Base-by-base conservation (phyloP, 2,329 filamentous ascomycete species). In the Thyridium curvatum region DNA sequence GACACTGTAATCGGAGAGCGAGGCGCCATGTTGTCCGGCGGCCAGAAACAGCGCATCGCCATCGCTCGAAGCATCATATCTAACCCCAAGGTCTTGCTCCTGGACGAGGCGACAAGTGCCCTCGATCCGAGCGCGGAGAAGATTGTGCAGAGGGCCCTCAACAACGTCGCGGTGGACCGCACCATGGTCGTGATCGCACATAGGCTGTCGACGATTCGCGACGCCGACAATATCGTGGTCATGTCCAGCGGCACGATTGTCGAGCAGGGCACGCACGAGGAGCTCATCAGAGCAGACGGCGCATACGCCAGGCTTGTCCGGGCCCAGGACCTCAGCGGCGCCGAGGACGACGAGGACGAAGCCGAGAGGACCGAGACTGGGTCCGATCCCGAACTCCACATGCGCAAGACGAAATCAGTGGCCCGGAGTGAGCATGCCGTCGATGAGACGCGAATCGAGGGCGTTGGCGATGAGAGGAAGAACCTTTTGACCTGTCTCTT, bases 41-140 rank as follows among this genome's bases (percentile, higher is more conserved):
- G 82, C 2, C 81, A 85, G 49, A 71, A 79, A 38, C 82, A 85
- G 50, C 71, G 81, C 5, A 66, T 85, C 18, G 74, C 79, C 2
- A 84, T 85, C 45, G 81, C 81, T 3, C 69, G 80, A 15, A 79
- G 74, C 42, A 82, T 85, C 45, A 68, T 85, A 32, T 77, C 77
- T 16, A 65, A 80, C 40, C 79, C 81, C 0, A 66, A 66, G 3
- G 76, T 86, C 32, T 61, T 86, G 1, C 72, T 86, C 21, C 63
- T 86, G 2, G 82, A 86, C 46, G 82, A 86, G 54, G 82, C 82
- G 2, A 86, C 82, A 0, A 80, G 74, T 35, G 77, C 81, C 2
- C 53, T 70, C 9, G 65, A 70, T 32, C 61, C 65, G 3, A 61
- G 62, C 12, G 61, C 68, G 3, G 66, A 71, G 38, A 61, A 64